These are phyloP conservation scores for Floccularia luteovirens DNA, from an alignment of 768 basidiomycete genomes.

Conservation along the genomic window DNA sequence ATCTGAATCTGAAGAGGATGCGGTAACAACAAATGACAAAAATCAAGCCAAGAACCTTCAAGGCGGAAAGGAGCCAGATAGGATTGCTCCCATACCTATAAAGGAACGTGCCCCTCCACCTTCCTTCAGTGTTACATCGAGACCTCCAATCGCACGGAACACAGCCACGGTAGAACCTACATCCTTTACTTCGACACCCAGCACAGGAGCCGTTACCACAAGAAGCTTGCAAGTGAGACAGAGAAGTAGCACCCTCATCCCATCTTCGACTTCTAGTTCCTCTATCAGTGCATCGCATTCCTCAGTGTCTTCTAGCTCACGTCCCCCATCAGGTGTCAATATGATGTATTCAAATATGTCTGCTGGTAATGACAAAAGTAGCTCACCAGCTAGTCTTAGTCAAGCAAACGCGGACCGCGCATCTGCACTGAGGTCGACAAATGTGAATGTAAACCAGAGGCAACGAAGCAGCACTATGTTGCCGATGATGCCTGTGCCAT, in stretches of 20 bases:
- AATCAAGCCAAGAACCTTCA: not conserved
- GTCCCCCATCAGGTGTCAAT: not conserved
- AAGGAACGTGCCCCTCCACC: slow-evolving; percentile 46
- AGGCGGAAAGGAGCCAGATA: slow-evolving; percentile 6
- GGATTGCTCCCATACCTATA: slow-evolving; percentile 50
- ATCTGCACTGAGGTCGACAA: no score
- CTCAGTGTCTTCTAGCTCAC: slow-evolving; percentile 1
- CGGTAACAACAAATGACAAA: not conserved
- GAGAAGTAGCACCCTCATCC: slow-evolving; percentile 32
- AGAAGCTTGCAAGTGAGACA: slow-evolving; percentile 19
- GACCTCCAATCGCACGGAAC: slow-evolving; percentile 34
- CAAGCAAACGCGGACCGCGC: not conserved
- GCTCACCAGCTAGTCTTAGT: not conserved
- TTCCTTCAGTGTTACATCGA: slow-evolving; percentile 55
- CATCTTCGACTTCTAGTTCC: slow-evolving; percentile 18
- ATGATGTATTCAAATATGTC: slow-evolving; percentile 4
- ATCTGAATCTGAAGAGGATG: slow-evolving; percentile 16
- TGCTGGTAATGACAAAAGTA: not conserved
- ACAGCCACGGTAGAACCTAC: slow-evolving; percentile 6
- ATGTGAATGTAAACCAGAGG: slow-evolving; percentile 5
- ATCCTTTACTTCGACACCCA: not conserved
- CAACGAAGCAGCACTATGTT: slow-evolving; percentile 36
- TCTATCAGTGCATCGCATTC: slow-evolving; percentile 7
- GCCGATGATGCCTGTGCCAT: slow-evolving; percentile 17
- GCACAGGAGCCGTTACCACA: not conserved